Percentiles rank a stretch among this genome's conserved stretches.
phyloP scores from a whole-genome alignment of 768 basidiomycete genomes.

The Dacryopinax primogenitus region DNA sequence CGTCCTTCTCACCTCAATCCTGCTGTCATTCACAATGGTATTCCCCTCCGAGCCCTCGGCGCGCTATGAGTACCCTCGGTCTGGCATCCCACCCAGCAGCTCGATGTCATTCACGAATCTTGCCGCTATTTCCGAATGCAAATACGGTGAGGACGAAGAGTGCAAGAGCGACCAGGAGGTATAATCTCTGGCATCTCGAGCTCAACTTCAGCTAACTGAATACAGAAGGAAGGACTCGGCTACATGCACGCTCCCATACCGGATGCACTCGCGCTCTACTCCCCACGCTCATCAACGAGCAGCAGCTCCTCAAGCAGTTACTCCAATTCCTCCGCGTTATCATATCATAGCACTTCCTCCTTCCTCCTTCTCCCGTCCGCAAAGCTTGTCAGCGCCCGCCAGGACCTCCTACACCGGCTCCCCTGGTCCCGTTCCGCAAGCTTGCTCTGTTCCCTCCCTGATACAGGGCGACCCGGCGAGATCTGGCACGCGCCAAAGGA shows the following conservation, averaged over 20 bases:
- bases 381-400: not conserved
- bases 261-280: not conserved
- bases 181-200: not conserved
- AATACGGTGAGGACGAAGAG: not conserved
- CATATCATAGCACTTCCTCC: not conserved
- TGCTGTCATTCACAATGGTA: not conserved
- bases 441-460: constrained; percentile 4
- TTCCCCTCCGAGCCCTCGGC: not conserved
- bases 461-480: not conserved
- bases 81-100: not conserved
- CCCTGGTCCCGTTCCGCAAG: not conserved
- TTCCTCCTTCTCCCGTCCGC: not conserved
- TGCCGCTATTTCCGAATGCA: not conserved
- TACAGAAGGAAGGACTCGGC: not conserved
- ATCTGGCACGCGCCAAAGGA: not conserved
- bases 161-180: not conserved
- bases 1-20: not conserved
- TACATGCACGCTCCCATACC: not conserved
- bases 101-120: not conserved
- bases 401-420: not conserved
- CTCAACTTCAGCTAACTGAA: not conserved
- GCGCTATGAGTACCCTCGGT: not conserved
- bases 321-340: not conserved
- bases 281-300: not conserved
- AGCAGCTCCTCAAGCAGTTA: not conserved